These are phyloP conservation scores for Exophiala mesophila DNA, from an alignment of 2,329 filamentous ascomycete species.

Conservation along the genomic window DNA sequence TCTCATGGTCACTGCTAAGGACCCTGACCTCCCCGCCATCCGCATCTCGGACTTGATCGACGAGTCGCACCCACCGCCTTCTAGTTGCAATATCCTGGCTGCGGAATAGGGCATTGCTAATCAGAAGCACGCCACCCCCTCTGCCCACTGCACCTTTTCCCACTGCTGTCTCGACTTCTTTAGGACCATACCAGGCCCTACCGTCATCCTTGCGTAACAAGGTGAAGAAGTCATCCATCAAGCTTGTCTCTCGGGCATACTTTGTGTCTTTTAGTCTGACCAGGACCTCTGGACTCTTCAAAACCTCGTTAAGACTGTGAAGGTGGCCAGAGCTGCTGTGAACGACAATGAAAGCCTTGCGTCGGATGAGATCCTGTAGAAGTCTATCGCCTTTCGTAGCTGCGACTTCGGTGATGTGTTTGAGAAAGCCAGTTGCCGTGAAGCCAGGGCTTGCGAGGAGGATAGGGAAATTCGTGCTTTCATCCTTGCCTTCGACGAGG, in stretches of 20 bases:
- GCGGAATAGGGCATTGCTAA: conserved; percentile 83
- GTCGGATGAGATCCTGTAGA: conserved; percentile 54
- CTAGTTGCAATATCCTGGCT: conserved; percentile 72
- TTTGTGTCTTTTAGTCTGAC: conserved; percentile 78
- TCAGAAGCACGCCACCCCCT: conserved; percentile 76
- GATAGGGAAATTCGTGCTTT: conserved; percentile 53
- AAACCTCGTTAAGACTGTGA: conserved; percentile 80
- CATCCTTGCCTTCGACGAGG: conserved; percentile 37
- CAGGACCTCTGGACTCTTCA: conserved; percentile 74
- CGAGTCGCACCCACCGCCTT: conserved; percentile 75
- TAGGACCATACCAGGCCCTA: conserved; percentile 82
- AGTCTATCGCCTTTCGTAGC: conserved; percentile 67
- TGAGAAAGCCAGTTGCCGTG: conserved; percentile 72
- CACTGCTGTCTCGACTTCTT: conserved; percentile 76
- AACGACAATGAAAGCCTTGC: conserved; percentile 60
- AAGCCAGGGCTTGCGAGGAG: conserved; percentile 88
- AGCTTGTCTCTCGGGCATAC: conserved; percentile 73
- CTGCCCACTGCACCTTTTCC: conserved; percentile 82
- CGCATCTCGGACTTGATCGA: conserved; percentile 75
- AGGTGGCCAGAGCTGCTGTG: conserved; percentile 82
- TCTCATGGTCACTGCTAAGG: conserved; percentile 92
- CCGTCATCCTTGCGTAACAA: conserved; percentile 79
- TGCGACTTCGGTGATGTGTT: conserved; percentile 61
- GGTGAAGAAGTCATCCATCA: conserved; percentile 79
- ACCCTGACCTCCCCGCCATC: conserved; percentile 83